Evolutionary conservation across 2,329 filamentous ascomycete species (phyloP).

Genomic region (Aureobasidium lini): DNA sequence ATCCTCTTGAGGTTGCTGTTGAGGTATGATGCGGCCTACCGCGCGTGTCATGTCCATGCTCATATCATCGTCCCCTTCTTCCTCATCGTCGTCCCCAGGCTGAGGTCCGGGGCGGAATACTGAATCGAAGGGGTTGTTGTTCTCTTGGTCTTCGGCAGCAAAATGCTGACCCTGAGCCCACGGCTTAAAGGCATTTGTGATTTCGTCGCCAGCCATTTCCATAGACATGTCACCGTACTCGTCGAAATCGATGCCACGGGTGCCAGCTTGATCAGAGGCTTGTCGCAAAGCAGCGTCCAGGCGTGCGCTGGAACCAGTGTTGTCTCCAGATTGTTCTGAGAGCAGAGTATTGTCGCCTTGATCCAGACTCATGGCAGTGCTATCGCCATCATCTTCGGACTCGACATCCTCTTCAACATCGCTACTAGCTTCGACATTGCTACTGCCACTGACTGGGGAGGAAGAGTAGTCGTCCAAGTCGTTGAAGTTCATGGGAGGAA

Average conservation of each 20-base stretch:
- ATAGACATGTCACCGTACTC: slow-evolving; percentile 42
- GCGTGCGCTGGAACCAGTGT: slow-evolving; percentile 61
- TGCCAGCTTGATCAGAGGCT: slow-evolving; percentile 68
- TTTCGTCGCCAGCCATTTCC: slow-evolving; percentile 54
- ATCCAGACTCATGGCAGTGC: slow-evolving; percentile 76
- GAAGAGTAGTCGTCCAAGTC: slow-evolving; percentile 65
- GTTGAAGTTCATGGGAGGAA: slow-evolving; percentile 57
- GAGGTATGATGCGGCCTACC: slow-evolving; percentile 60
- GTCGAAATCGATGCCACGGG: slow-evolving; percentile 56
- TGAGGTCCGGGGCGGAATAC: slow-evolving; percentile 28
- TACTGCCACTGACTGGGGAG: slow-evolving; percentile 64
- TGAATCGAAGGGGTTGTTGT: slow-evolving; percentile 42
- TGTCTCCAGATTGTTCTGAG: slow-evolving; percentile 32
- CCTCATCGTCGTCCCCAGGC: slow-evolving; percentile 29
- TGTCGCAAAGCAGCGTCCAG: slow-evolving; percentile 71
- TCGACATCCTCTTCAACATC: slow-evolving; percentile 48
- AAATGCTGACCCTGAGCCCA: slow-evolving; percentile 54
- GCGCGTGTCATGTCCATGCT: slow-evolving; percentile 91
- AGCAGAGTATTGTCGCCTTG: slow-evolving; percentile 49
- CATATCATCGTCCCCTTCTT: slow-evolving; percentile 52
- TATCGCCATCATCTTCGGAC: slow-evolving; percentile 46
- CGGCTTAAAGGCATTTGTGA: slow-evolving; percentile 66
- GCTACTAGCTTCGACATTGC: slow-evolving; percentile 34
- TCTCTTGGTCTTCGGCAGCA: slow-evolving; percentile 39
- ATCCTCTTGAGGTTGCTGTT: background rate